A percentile compares a stretch with the other conserved stretches of the same genome.
These are phyloP conservation scores for Tephrocybe sp. DNA, from an alignment of 768 basidiomycete species.

Conservation along the genomic window DNA sequence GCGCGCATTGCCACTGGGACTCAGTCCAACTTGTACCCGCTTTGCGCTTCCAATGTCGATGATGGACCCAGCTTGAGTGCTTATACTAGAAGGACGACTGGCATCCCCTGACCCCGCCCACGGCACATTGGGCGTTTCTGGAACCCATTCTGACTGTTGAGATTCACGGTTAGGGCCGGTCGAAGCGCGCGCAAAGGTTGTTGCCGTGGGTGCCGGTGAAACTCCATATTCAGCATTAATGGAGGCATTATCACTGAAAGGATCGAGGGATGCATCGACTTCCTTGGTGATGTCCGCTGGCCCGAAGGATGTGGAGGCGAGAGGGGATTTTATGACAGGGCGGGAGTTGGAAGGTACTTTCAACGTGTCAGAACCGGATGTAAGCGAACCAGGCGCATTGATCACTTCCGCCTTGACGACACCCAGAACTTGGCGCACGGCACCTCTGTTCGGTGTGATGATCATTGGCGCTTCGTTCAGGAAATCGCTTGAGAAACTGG, in stretches of 20 bases:
- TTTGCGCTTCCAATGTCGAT: slow-evolving; percentile 65
- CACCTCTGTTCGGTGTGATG: slow-evolving; percentile 64
- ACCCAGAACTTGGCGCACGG: slow-evolving; percentile 71
- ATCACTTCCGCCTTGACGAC: slow-evolving; percentile 81
- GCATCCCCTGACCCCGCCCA: slow-evolving; percentile 38
- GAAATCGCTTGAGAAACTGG: slow-evolving; percentile 77
- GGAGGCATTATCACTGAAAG: slow-evolving; percentile 63
- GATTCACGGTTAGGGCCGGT: slow-evolving; percentile 25
- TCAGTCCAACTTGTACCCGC: slow-evolving; percentile 63
- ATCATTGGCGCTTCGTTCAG: slow-evolving; percentile 82
- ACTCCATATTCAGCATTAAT: slow-evolving; percentile 31
- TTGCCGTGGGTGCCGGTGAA: slow-evolving; percentile 40
- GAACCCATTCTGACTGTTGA: slow-evolving; percentile 36
- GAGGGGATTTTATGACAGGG: slow-evolving; percentile 58
- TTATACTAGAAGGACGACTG: slow-evolving; percentile 61
- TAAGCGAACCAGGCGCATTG: slow-evolving; percentile 48
- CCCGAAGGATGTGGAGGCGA: slow-evolving; percentile 71
- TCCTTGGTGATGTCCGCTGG: slow-evolving; percentile 64
- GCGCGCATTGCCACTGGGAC: slow-evolving; percentile 37
- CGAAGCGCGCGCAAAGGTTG: slow-evolving; percentile 37
- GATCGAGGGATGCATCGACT: slow-evolving; percentile 56
- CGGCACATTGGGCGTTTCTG: slow-evolving; percentile 38
- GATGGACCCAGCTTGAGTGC: slow-evolving; percentile 60
- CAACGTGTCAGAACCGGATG: slow-evolving; percentile 38
- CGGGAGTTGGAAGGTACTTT: slow-evolving; percentile 41